These are phyloP conservation scores for Plenodomus biglobosus DNA, from an alignment of 2,329 filamentous ascomycete genomes.

Conservation along the genomic window DNA sequence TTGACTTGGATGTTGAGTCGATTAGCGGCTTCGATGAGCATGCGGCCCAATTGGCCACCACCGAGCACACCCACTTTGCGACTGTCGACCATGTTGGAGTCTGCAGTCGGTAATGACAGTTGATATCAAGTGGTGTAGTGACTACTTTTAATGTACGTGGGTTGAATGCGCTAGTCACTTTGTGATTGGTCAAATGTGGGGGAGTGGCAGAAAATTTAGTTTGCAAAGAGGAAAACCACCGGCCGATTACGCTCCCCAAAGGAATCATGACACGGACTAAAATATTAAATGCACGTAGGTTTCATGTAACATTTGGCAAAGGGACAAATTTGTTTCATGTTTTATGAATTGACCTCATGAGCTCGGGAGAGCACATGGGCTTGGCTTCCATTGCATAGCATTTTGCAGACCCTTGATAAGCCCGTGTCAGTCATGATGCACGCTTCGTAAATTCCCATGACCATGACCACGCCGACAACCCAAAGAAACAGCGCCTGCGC, in stretches of 20 bases:
- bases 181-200: constrained; percentile 25
- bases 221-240: constrained; percentile 7
- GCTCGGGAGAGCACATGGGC: constrained; percentile 36
- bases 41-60: constrained; percentile 72
- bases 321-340: no score
- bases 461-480: constrained; percentile 43
- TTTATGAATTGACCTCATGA: constrained; percentile 38
- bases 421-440: constrained; percentile 42
- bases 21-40: constrained; percentile 88
- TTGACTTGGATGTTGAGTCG: constrained; percentile 75
- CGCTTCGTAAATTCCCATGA: constrained; percentile 40
- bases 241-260: constrained; percentile 1
- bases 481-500: constrained; percentile 40
- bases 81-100: constrained; percentile 30
- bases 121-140: constrained; percentile 16
- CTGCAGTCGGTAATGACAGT: constrained; percentile 6
- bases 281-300: no score
- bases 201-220: constrained; percentile 28
- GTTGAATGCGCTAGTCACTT: constrained; percentile 14
- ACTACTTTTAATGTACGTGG: constrained; percentile 20
- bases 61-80: constrained; percentile 42
- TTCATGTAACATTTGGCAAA: no score
- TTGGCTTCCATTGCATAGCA: constrained; percentile 43
- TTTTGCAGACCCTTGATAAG: constrained; percentile 40
- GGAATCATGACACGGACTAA: no score